phyloP scores from a whole-genome alignment of 352 stramenopile genomes.

The Pythium phragmiticola region DNA sequence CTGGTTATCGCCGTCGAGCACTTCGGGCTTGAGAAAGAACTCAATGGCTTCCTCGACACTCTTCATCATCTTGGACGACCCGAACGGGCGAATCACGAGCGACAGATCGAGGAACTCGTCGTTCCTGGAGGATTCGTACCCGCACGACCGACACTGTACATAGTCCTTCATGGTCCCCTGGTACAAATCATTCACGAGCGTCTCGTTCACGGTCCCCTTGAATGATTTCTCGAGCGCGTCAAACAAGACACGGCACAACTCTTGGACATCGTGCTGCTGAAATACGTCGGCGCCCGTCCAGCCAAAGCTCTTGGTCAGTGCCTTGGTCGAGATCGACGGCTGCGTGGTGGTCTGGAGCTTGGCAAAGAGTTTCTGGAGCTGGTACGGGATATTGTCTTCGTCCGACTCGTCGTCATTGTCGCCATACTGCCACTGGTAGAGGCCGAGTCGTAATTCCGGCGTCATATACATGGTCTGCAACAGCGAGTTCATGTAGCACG shows the following conservation, averaged over 20 bases:
- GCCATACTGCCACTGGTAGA: constrained; percentile 67
- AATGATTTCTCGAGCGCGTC: constrained; percentile 89
- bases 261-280: constrained; percentile 91
- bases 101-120: constrained; percentile 90
- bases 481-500: constrained; percentile 94
- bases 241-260: constrained; percentile 89
- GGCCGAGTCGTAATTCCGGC: constrained; percentile 77
- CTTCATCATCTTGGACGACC: constrained; percentile 81
- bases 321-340: constrained; percentile 74
- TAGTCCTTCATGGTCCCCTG: constrained; percentile 88
- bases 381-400: constrained; percentile 83
- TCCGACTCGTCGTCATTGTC: constrained; percentile 51
- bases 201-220: constrained; percentile 84
- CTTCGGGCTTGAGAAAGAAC: constrained; percentile 82
- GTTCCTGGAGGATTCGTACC: constrained; percentile 82
- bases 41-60: constrained; percentile 87
- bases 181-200: constrained; percentile 86
- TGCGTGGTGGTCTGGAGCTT: constrained; percentile 83
- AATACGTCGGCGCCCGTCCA: constrained; percentile 89
- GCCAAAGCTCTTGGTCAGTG: constrained; percentile 90
- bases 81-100: constrained; percentile 87
- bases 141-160: constrained; percentile 81
- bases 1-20: constrained; percentile 89
- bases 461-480: constrained; percentile 93
- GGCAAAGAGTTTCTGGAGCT: constrained; percentile 92